Evolutionary conservation across 768 basidiomycete species (phyloP).

Genomic region (Nidularia sp.): DNA sequence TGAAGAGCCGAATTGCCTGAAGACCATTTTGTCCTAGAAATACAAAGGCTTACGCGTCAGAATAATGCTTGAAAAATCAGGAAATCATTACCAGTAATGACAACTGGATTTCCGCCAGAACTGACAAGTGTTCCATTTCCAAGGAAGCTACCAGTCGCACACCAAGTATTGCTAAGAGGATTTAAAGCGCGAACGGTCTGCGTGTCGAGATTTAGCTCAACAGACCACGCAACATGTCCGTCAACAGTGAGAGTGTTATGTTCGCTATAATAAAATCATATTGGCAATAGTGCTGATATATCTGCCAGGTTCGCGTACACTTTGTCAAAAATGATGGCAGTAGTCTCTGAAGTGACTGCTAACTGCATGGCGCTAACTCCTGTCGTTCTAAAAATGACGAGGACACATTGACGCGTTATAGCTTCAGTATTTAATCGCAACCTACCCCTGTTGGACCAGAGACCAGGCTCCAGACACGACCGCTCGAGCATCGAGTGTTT

Average conservation of each 20-base stretch:
- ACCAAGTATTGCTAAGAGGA: constrained; percentile 23
- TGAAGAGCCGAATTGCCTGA: constrained; percentile 22
- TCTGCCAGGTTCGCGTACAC: background rate
- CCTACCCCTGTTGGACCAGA: background rate
- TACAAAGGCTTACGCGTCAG: constrained; percentile 6
- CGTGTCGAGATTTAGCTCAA: constrained; percentile 14
- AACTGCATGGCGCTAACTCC: background rate
- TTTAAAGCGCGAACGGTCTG: constrained; percentile 19
- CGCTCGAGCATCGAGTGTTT: background rate
- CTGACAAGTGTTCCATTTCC: constrained; percentile 24
- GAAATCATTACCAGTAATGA: constrained; percentile 10
- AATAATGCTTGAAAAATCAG: constrained; percentile 3
- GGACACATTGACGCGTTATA: background rate
- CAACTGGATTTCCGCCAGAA: constrained; percentile 14
- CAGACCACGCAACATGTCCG: background rate
- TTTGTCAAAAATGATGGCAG: background rate
- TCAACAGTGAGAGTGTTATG: background rate
- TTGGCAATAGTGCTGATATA: too few species aligned
- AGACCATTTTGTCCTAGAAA: constrained; percentile 13
- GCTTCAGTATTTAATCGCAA: background rate
- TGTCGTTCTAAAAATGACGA: background rate
- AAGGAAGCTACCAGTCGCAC: constrained; percentile 26
- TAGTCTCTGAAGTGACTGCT: background rate
- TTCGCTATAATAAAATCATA: background rate
- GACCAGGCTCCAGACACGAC: background rate